Evolutionary conservation across 2,329 filamentous ascomycete species (phyloP), one percentile per base, ranked within the genome.

Genomic region (Fonsecaea nubica): DNA sequence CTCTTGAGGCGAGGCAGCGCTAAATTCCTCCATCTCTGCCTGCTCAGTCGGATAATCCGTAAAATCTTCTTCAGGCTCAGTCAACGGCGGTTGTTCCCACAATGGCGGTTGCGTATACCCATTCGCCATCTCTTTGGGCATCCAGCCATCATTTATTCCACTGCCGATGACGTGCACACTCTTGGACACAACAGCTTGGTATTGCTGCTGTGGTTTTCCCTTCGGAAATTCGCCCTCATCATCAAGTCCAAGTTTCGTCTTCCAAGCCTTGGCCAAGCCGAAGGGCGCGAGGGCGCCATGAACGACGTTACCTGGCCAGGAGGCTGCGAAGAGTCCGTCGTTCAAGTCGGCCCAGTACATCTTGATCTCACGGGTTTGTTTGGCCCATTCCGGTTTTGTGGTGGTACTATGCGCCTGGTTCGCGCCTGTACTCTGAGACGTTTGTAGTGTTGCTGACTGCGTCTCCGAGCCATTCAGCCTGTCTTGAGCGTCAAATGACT

Each of bases 321-420:
- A 63, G 63, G 76, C 71, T 7, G 81, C 81, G 76, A 90, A 88
- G 66, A 73, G 75, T 33, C 80, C 80, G 72, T 82, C 79, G 58
- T 80, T 76, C 36, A 81, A 52, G 72, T 83, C 80, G 15, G 75
- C 77, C 81, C 81, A 83, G 62, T 80, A 76, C 42, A 83, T 76
- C 72, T 80, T 80, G 35, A 83, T 77, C n/a, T 76, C 66, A 10
- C 75, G 69, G 12, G 73, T 62, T 59, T 77, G 57, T 35, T 21
- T 15, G 2, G 74, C 72, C 48, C 75, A 72, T 30, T 74, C 70
- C 15, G 66, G 64, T 32, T 72, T 69, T 8, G 52, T 35, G 33
- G 32, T 10, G n/a, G 32, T 15, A 35, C 21, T 12, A 9, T 36
- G 42, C 18, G 45, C 18, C 10, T 25, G 50, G 7, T 38, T 32